Conservation (phyloP, 441 rosid genomes). For the Bruguiera hainesii region DNA sequence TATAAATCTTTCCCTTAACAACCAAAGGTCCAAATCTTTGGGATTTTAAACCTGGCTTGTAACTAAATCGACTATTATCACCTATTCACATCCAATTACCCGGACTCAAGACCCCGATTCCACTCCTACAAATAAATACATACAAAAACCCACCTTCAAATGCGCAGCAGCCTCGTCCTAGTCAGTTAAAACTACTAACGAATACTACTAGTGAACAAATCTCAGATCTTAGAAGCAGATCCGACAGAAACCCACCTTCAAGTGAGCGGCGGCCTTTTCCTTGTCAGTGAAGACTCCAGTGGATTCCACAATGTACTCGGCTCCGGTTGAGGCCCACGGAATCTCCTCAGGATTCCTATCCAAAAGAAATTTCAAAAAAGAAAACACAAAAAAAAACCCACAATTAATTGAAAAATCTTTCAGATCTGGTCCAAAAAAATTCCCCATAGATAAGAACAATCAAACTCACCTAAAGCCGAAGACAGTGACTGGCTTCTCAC, state of each 20-base stretch:
- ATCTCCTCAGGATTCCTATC: constrained; percentile 76
- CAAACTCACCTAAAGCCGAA: constrained; percentile 53
- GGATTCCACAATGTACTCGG: constrained; percentile 71
- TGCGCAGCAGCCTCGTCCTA: constrained; percentile 88
- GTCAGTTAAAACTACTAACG: constrained; percentile 59
- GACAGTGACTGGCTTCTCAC: constrained; percentile 53
- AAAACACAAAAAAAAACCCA: neutral
- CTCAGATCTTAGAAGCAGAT: neutral
- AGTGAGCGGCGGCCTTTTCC: constrained; percentile 88
- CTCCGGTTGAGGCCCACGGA: constrained; percentile 70
- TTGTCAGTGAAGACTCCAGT: constrained; percentile 90
- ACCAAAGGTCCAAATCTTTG: too few relatives aligned
- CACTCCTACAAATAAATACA: too few relatives aligned
- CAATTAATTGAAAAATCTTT: too few relatives aligned
- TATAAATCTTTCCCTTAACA: too few relatives aligned
- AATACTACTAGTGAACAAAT: too few relatives aligned
- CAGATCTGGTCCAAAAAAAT: too few relatives aligned
- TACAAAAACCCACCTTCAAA: constrained; percentile 46
- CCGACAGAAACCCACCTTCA: constrained; percentile 44
- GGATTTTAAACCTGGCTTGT: too few relatives aligned
- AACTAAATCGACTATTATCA: too few relatives aligned
- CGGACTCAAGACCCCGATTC: too few relatives aligned
- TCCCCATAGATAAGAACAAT: neutral
- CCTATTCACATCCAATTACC: too few relatives aligned
- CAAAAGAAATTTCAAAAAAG: neutral